phyloP scores from a whole-genome alignment of 2,329 filamentous ascomycete genomes.

The Fusarium bactridioides region DNA sequence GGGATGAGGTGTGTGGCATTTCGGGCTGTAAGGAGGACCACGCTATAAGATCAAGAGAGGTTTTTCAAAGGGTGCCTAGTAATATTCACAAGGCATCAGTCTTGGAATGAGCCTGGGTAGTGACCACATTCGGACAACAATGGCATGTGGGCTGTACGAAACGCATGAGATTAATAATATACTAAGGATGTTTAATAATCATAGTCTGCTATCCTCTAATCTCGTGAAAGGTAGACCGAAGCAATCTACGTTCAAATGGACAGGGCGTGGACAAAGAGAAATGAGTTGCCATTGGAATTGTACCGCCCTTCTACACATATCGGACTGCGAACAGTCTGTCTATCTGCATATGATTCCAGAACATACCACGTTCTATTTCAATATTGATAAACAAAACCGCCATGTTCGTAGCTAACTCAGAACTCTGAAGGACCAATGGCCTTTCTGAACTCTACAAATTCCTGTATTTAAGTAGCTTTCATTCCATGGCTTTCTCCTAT shows the following conservation, averaged over 20 bases:
- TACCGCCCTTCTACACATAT: background rate
- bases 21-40: background rate
- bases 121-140: background rate
- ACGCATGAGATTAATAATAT: rapidly evolving
- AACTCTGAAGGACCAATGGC: rapidly evolving
- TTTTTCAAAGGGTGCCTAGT: background rate
- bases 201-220: background rate
- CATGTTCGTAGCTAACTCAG: background rate
- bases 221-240: rapidly evolving
- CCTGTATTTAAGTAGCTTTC: background rate
- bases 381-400: background rate
- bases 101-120: background rate
- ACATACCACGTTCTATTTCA: background rate
- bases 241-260: background rate
- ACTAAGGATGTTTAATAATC: background rate
- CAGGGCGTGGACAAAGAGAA: background rate
- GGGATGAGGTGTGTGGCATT: background rate
- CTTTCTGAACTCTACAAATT: background rate
- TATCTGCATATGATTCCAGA: background rate
- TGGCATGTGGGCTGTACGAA: background rate
- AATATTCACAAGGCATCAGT: rapidly evolving
- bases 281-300: background rate
- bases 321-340: rapidly evolving
- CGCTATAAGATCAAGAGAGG: background rate
- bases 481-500: rapidly evolving